Evolutionary conservation across 805 yeast genomes (phyloP).

Genomic region (Candida morakotiae): DNA sequence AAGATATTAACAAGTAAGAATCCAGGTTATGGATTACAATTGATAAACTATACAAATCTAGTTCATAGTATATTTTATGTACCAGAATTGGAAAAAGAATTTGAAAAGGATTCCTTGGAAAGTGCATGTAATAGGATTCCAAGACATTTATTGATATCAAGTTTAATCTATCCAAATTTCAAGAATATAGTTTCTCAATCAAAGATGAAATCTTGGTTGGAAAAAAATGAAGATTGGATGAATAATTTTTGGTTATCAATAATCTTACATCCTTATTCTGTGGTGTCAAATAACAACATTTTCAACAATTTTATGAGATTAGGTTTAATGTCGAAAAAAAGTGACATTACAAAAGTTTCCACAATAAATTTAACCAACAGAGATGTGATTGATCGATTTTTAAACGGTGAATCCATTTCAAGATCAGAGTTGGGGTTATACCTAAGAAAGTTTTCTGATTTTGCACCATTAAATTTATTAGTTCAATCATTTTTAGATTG

Average conservation of each 20-base stretch:
- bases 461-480: slow-evolving; percentile 44
- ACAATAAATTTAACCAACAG: slow-evolving; percentile 18
- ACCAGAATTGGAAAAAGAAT: slow-evolving; percentile 18
- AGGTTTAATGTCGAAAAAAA: slow-evolving; percentile 63
- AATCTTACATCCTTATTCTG: slow-evolving; percentile 46
- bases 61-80: slow-evolving; percentile 54
- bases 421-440: slow-evolving; percentile 61
- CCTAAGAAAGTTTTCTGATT: slow-evolving; percentile 50
- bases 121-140: slow-evolving; percentile 6
- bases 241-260: slow-evolving; percentile 39
- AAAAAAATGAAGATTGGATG: slow-evolving; percentile 7
- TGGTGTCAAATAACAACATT: slow-evolving; percentile 16
- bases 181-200: slow-evolving; percentile 3
- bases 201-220: slow-evolving; percentile 3
- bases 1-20: slow-evolving; percentile 67
- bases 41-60: slow-evolving; percentile 54
- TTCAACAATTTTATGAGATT: slow-evolving; percentile 49
- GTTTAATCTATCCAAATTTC: slow-evolving; percentile 20
- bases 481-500: slow-evolving; percentile 33
- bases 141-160: slow-evolving; percentile 17
- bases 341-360: slow-evolving; percentile 50
- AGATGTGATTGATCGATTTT: slow-evolving; percentile 16
- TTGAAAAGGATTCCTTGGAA: slow-evolving; percentile 9
- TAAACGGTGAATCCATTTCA: slow-evolving; percentile 16
- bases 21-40: slow-evolving; percentile 58